These are phyloP conservation scores for Volvox carteri DNA, from an alignment of 163 green algal genomes.

Conservation along the genomic window DNA sequence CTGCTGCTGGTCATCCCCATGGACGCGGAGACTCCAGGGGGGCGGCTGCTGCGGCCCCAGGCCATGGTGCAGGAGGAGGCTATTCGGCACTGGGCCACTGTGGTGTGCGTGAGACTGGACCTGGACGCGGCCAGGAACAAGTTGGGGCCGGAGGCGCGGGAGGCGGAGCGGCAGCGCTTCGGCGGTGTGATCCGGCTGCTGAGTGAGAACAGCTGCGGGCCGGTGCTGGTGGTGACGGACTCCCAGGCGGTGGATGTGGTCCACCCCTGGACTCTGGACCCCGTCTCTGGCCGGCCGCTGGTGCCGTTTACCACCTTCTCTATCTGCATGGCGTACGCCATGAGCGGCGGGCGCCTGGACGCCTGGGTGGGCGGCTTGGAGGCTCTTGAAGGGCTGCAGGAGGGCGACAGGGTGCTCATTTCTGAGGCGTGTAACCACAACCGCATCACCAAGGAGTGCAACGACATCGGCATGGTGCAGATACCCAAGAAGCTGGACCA, in stretches of 20 bases:
- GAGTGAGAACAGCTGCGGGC: slow-evolving; percentile 61
- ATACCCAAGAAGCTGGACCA: slow-evolving; percentile 44
- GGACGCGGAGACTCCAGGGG: slow-evolving; percentile 78
- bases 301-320: slow-evolving; percentile 81
- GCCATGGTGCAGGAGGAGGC: slow-evolving; percentile 78
- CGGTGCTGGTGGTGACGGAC: slow-evolving; percentile 75
- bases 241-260: slow-evolving; percentile 80
- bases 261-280: slow-evolving; percentile 77
- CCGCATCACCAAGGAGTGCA: slow-evolving; percentile 79
- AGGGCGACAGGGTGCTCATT: slow-evolving; percentile 71
- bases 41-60: slow-evolving; percentile 78
- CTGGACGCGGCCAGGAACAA: slow-evolving; percentile 69
- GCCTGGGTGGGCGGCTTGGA: slow-evolving; percentile 70
- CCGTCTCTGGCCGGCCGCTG: slow-evolving; percentile 52
- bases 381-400: slow-evolving; percentile 58
- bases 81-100: slow-evolving; percentile 70
- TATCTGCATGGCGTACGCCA: slow-evolving; percentile 79
- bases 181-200: slow-evolving; percentile 62
- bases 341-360: slow-evolving; percentile 69
- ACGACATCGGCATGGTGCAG: slow-evolving; percentile 82
- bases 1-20: slow-evolving; percentile 81
- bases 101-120: slow-evolving; percentile 72
- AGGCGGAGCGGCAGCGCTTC: slow-evolving; percentile 70
- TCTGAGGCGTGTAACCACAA: slow-evolving; percentile 84
- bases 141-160: slow-evolving; percentile 53